Evolutionary conservation across 2,329 filamentous ascomycete genomes (phyloP).

Genomic region (Calonectria leucothoes): DNA sequence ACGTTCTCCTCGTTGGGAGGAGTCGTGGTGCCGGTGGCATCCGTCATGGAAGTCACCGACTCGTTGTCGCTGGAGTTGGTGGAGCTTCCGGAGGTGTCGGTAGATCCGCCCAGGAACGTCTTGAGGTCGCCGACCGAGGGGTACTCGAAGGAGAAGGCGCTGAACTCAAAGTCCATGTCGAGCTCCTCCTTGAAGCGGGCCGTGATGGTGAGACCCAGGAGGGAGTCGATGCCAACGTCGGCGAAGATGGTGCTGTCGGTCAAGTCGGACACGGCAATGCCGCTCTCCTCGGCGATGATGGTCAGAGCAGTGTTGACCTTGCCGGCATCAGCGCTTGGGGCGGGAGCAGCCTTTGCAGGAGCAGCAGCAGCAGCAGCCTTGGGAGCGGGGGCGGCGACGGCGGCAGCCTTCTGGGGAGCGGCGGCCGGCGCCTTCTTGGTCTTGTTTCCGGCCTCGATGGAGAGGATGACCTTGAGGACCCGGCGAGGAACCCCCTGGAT

Average conservation of each 20-base stretch:
- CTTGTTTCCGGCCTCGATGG: conserved; percentile 32
- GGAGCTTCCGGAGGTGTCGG: conserved; percentile 22
- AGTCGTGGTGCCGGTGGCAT: not conserved
- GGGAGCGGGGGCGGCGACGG: not conserved
- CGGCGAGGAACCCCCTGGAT: conserved; percentile 35
- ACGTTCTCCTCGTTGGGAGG: conserved; percentile 22
- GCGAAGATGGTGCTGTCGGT: conserved; percentile 67
- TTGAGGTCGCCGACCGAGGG: conserved; percentile 67
- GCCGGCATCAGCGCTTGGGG: not conserved
- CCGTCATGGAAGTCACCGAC: not conserved
- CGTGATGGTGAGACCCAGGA: conserved; percentile 69
- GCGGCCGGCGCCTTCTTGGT: not conserved
- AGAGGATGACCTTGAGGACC: conserved; percentile 34
- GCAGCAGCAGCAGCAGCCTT: not conserved
- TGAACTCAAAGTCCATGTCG: conserved; percentile 64
- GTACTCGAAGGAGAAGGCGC: conserved; percentile 63
- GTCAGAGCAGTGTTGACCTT: conserved; percentile 18
- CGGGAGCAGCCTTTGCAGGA: not conserved
- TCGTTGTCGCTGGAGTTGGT: conserved; percentile 20
- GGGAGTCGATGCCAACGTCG: conserved; percentile 70
- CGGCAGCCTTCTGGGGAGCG: not conserved
- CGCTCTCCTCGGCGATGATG: conserved; percentile 36
- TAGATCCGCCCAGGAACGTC: conserved; percentile 23
- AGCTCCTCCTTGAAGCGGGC: conserved; percentile 69
- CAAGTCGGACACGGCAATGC: conserved; percentile 53